Evolutionary conservation across 2,329 filamentous ascomycete species (phyloP), one percentile per base, ranked within the genome.

Genomic region (Pseudohalonectria lignicola): DNA sequence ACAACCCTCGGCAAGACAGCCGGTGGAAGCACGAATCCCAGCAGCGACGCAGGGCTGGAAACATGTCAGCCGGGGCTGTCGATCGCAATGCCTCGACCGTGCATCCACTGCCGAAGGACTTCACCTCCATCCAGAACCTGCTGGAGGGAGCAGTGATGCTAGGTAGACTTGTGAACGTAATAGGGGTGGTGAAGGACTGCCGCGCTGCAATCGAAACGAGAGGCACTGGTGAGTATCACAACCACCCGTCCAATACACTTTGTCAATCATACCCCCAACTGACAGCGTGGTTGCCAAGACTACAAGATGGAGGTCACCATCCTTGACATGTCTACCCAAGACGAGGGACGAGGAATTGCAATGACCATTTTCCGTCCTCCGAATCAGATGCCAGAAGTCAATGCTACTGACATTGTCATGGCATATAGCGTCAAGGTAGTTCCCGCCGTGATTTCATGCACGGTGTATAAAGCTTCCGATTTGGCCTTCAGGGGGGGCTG

Each of bases 111-210:
- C 67, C 67, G 3, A 40, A 53, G 2, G 56, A 57, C 28, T 74
- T 74, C 47, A 49, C 41, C 7, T 38, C 52, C 11, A 55, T 68
- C 46, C 50, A 59, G 44, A 53, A 65, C 21, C 51, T 76, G 16
- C 48, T 76, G 43, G 56, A 69, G 36, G 56, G 55, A 16, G 52
- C 54, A 18, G 39, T 56, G 33, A 34, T 45, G 8, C 13, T 47
- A 19, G 45, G 52, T 20, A 47, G 31, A 2, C 41, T 61, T 5
- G 62, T 79, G 45, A 80, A 65, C 56, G 60, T 92, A 30, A 69
- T 86, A 36, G 87, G 86, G 1, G 57, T 90, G 4, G 72, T 90
- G 4, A 73, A 75, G 37, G 83, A 90, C 47, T 69, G 67, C 35
- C 67, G 74, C 40, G n/a, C n/a, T n/a, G n/a, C n/a, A n/a, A n/a